Evolutionary conservation across 2,329 filamentous ascomycete genomes (phyloP).

Genomic region (Plenodomus tracheiphilus): DNA sequence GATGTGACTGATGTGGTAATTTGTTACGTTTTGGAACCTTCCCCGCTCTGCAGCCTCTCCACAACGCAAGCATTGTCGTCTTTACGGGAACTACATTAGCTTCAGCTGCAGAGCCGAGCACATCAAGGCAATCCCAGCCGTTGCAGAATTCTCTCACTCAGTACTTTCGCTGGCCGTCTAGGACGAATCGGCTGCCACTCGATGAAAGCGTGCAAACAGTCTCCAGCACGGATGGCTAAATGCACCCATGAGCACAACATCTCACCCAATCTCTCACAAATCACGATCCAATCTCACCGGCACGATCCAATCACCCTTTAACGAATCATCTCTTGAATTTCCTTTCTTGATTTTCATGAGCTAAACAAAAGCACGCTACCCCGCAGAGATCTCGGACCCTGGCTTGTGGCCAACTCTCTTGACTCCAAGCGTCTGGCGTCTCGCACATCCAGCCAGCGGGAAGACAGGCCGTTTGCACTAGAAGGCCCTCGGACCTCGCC

Average conservation of each 20-base stretch:
- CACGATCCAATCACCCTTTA: background rate
- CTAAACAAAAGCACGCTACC: slow-evolving; percentile 37
- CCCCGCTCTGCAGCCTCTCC: slow-evolving; percentile 38
- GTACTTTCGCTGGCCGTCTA: background rate
- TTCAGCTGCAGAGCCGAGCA: slow-evolving; percentile 21
- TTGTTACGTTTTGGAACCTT: slow-evolving; percentile 45
- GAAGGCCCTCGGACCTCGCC: slow-evolving; percentile 15
- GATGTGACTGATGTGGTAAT: slow-evolving; percentile 29
- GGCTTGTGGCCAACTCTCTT: background rate
- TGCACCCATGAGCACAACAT: slow-evolving; percentile 1
- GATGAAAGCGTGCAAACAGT: background rate
- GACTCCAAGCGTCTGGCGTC: background rate
- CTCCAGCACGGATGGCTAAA: background rate
- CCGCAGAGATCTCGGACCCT: slow-evolving; percentile 37
- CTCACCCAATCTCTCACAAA: background rate
- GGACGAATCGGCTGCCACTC: background rate
- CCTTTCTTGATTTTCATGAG: slow-evolving; percentile 27
- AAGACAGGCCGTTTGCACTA: slow-evolving; percentile 18
- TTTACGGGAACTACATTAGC: slow-evolving; percentile 39
- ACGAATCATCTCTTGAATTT: slow-evolving; percentile 3
- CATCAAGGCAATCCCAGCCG: slow-evolving; percentile 4
- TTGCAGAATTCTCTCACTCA: background rate
- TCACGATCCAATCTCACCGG: background rate
- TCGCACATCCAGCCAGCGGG: slow-evolving; percentile 6
- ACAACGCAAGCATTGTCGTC: slow-evolving; percentile 18